phyloP scores from a whole-genome alignment of 331 rosid genomes.

The Pyracantha coccinea region DNA sequence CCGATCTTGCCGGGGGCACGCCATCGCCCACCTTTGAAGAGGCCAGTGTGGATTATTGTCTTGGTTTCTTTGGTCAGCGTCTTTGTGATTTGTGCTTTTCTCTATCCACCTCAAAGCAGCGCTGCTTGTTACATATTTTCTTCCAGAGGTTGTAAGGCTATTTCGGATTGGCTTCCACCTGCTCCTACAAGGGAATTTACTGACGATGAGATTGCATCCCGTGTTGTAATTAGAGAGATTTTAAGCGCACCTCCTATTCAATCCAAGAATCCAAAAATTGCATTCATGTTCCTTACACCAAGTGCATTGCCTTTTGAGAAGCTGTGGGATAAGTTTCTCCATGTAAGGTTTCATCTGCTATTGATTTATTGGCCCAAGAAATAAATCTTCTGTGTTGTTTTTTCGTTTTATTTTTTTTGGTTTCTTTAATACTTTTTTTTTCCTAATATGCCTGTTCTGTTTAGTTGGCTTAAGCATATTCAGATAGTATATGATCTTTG shows the following conservation, averaged over 20 bases:
- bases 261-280: constrained; percentile 57
- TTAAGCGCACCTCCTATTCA: constrained; percentile 36
- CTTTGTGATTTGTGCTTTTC: constrained; percentile 72
- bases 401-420: neutral
- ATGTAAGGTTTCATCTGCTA: constrained; percentile 38
- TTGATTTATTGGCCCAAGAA: neutral
- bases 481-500: neutral
- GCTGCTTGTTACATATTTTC: constrained; percentile 82
- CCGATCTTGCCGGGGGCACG: constrained; percentile 74
- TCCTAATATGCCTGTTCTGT: neutral
- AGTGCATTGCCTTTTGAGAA: constrained; percentile 84
- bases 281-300: constrained; percentile 90
- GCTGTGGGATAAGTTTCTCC: constrained; percentile 94
- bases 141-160: constrained; percentile 61
- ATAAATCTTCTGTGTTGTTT: neutral
- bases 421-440: neutral
- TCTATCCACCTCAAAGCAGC: constrained; percentile 71
- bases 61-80: constrained; percentile 74
- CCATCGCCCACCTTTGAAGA: constrained; percentile 71
- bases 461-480: neutral
- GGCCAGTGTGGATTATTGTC: constrained; percentile 85
- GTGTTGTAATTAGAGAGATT: constrained; percentile 69
- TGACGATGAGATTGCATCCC: constrained; percentile 81
- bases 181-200: constrained; percentile 64
- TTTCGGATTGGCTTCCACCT: constrained; percentile 90